These are phyloP conservation scores for Lachancea cidri DNA, from an alignment of 805 yeast genomes.

Conservation along the genomic window DNA sequence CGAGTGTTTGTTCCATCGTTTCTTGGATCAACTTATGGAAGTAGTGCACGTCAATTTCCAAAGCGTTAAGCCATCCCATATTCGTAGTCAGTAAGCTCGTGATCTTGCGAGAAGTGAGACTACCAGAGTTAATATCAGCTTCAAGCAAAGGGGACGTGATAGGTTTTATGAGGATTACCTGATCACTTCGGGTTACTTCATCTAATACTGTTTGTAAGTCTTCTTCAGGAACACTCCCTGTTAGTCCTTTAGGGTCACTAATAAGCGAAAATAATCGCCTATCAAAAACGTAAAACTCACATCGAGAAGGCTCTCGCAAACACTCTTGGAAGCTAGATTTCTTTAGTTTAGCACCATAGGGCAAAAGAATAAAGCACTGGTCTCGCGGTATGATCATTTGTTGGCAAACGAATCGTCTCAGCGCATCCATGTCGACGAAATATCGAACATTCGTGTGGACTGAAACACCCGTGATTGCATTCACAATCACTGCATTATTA, in stretches of 20 bases:
- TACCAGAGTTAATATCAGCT: conserved; percentile 4
- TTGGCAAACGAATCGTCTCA: conserved; percentile 38
- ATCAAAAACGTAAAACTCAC: conserved; percentile 59
- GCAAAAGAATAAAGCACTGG: conserved; percentile 49
- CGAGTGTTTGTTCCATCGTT: conserved; percentile 34
- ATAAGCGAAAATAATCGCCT: conserved; percentile 47
- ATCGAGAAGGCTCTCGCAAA: conserved; percentile 20
- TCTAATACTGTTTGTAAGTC: conserved; percentile 2
- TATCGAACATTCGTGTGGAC: conserved; percentile 35
- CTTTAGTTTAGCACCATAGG: conserved; percentile 60
- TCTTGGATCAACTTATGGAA: conserved; percentile 29
- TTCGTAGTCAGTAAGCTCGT: conserved; percentile 39
- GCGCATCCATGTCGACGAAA: conserved; percentile 39
- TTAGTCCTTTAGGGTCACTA: conserved; percentile 15
- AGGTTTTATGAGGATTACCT: conserved; percentile 28
- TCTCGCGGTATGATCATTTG: conserved; percentile 39
- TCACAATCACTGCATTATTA: conserved; percentile 20
- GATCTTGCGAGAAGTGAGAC: conserved; percentile 19
- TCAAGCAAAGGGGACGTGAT: conserved; percentile 35
- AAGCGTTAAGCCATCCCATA: conserved; percentile 48
- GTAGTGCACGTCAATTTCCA: conserved; percentile 38
- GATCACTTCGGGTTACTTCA: conserved; percentile 7
- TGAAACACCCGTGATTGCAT: conserved; percentile 43
- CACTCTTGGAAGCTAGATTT: conserved; percentile 33
- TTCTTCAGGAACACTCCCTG: conserved; percentile 11